Evolutionary conservation across 306 rosid species (phyloP), one percentile per base, ranked within the genome.

Genomic region (Cucumis cinereus): DNA sequence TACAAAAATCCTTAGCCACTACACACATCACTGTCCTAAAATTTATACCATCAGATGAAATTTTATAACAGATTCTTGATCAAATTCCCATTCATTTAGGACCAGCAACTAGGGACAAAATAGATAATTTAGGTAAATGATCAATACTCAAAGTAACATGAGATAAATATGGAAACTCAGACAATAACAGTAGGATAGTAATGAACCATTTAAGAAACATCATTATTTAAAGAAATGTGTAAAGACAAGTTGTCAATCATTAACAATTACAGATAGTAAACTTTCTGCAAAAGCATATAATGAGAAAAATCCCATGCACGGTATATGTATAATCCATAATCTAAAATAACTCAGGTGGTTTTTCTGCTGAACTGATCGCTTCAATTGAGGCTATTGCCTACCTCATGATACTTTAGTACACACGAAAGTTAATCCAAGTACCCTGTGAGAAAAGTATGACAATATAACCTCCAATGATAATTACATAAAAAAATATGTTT

Each of bases 31-130:
- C 74, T 45, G 6, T 45, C 52, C 14, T 40, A 41, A 1, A 53
- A 69, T 69, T 69, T 41, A 40, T 4, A 30, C 55, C 55, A 23
- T 70, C 75, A 71, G 24, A 71, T 47, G 75, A 45, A 71, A 71
- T 50, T 43, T 20, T 71, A 47, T 14, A 22, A 8, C 12, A 71
- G 41, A 47, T 47, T 45, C 38, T 45, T 24, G 56, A 70, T 70
- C 38, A 70, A 24, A 13, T 45, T 45, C 10, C 16, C 58, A 40
- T 70, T 70, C n/a, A 23, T 40, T 67, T 40, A 67, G 54, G 33
- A 40, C 38, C 43, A 10, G 72, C 15, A 38, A 36, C 72, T 20
- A 40, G 19, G 72, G 20, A 22, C 15, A 67, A 40, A 40, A n/a
- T 67, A 67, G 30, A 67, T 15, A 20, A 10, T 40, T 20, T 67